Percentiles rank a stretch among this genome's conserved stretches.
Evolutionary conservation across 495 filamentous ascomycete species (phyloP).

Genomic region (Tetracladium marchalianum): DNA sequence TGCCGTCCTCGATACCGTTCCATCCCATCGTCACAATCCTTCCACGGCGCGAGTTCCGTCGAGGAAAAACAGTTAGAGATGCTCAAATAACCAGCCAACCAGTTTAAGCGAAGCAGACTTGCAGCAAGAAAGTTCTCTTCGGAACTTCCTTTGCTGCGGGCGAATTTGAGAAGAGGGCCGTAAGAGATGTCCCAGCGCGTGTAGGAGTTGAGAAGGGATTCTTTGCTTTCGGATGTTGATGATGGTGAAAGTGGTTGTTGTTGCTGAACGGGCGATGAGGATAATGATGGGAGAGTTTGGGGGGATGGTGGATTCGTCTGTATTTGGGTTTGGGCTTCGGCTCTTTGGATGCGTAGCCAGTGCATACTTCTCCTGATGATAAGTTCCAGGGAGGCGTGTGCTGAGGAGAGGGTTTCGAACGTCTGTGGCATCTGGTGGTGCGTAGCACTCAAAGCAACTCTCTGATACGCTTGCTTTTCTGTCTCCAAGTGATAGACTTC

Average conservation of each 20-base stretch:
- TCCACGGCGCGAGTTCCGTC: too few species aligned
- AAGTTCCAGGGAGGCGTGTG: background rate
- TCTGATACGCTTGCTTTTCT: too few species aligned
- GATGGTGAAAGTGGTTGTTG: too few species aligned
- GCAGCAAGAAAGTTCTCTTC: conserved; percentile 8
- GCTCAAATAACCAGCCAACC: conserved; percentile 11
- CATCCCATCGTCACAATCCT: too few species aligned
- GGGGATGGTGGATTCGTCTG: background rate
- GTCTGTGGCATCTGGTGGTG: conserved; percentile 3
- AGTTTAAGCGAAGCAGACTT: conserved; percentile 6
- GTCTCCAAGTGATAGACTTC: too few species aligned
- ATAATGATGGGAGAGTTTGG: background rate
- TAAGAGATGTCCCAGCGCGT: conserved; percentile 11
- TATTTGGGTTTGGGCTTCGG: conserved; percentile 7
- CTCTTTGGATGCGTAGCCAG: conserved; percentile 6
- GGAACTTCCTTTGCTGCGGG: conserved; percentile 1
- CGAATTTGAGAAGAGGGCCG: conserved; percentile 5
- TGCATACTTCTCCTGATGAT: conserved; percentile 14
- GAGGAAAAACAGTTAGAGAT: conserved; percentile 2
- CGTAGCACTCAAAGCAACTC: too few species aligned
- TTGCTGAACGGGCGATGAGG: background rate
- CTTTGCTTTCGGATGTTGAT: conserved; percentile 10
- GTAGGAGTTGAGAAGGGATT: conserved; percentile 8
- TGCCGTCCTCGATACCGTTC: background rate
- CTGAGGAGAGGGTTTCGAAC: conserved; percentile 4